Conservation (phyloP, 768 basidiomycete species). For the Plicaturopsis crispa region DNA sequence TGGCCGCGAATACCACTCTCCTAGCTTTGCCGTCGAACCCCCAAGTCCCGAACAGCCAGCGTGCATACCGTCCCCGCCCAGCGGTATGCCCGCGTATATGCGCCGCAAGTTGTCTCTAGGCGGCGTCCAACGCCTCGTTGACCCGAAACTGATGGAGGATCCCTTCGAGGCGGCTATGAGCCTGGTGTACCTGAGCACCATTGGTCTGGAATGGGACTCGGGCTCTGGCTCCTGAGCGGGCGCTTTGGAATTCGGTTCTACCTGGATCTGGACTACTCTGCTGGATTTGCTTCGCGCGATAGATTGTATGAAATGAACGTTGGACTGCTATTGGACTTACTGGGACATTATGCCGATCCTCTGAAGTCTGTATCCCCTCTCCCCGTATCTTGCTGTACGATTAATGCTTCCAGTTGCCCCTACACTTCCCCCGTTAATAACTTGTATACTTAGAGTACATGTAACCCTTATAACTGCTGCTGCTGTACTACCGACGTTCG, state of each 20-base stretch:
- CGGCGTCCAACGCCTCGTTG: conserved; percentile 24
- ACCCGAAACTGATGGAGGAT: conserved; percentile 25
- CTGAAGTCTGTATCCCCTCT: too few relatives aligned
- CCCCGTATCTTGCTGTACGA: too few relatives aligned
- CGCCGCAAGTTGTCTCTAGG: conserved; percentile 12
- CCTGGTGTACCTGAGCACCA: conserved; percentile 30
- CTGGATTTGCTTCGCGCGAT: not conserved
- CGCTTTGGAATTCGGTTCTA: not conserved
- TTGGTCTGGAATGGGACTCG: conserved; percentile 26
- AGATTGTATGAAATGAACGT: conserved; percentile 17
- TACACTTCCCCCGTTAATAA: too few relatives aligned
- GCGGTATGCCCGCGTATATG: conserved; percentile 15
- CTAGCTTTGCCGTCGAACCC: too few relatives aligned
- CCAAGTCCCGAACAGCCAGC: too few relatives aligned
- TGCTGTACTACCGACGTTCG: too few relatives aligned
- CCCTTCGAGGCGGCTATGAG: conserved; percentile 45
- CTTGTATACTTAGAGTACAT: too few relatives aligned
- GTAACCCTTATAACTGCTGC: too few relatives aligned
- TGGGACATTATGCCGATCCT: too few relatives aligned
- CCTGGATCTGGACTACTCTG: not conserved
- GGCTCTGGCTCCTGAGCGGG: conserved; percentile 3
- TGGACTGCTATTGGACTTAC: conserved; percentile 34
- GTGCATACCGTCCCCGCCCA: conserved; percentile 13
- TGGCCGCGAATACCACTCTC: conserved; percentile 21
- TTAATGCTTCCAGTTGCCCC: too few relatives aligned